These are phyloP conservation scores for Lasiodiplodia gonubiensis DNA, from an alignment of 2,329 filamentous ascomycete genomes.

Conservation along the genomic window DNA sequence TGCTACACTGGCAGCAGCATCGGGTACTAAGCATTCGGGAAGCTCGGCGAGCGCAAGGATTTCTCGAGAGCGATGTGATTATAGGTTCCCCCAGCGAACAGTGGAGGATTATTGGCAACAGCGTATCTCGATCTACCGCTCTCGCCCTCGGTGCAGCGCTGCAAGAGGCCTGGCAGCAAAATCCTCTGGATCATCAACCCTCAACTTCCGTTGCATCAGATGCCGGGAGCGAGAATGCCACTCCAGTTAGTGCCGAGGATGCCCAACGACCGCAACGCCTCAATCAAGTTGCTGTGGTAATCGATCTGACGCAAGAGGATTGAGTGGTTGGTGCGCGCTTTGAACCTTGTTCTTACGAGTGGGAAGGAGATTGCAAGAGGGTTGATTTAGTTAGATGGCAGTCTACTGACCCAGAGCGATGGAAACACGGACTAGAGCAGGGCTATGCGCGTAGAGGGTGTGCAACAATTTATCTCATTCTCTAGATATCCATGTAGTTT, in stretches of 20 bases:
- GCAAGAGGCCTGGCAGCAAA: conserved; percentile 60
- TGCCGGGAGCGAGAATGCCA: not conserved
- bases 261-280: not conserved
- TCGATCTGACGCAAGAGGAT: not conserved
- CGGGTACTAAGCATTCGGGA: conserved; percentile 70
- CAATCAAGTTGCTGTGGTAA: not conserved
- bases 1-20: conserved; percentile 70
- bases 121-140: conserved; percentile 72
- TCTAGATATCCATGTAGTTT: too few species aligned
- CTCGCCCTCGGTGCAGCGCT: conserved; percentile 69
- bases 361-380: too few species aligned
- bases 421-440: too few species aligned
- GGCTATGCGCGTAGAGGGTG: too few species aligned
- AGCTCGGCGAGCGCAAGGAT: conserved; percentile 70
- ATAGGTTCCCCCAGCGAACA: conserved; percentile 63
- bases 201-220: not conserved
- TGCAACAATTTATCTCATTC: too few species aligned
- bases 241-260: not conserved
- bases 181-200: conserved; percentile 45
- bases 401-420: too few species aligned
- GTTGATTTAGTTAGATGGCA: too few species aligned
- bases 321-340: not conserved
- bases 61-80: conserved; percentile 72
- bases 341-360: too few species aligned
- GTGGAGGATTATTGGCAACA: conserved; percentile 75